Percentiles rank a stretch among this genome's conserved stretches.
Evolutionary conservation across 768 basidiomycete genomes (phyloP).

Genomic region (Termitomyces titanicus): DNA sequence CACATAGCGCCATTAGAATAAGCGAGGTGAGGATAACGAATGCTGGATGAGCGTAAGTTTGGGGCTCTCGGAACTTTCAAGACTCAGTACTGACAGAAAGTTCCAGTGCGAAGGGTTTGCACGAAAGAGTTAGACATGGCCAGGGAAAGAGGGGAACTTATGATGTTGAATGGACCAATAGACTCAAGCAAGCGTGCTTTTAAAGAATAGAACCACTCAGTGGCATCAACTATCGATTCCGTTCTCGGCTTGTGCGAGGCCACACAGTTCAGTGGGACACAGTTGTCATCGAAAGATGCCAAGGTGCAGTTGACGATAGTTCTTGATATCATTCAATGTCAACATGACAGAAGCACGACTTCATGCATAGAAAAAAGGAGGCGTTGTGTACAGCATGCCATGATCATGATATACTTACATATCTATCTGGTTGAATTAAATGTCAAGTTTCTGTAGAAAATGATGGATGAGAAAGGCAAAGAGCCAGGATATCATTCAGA

Average conservation of each 20-base stretch:
- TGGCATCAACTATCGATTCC: background rate
- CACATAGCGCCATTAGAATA: constrained; percentile 21
- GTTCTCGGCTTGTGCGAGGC: background rate
- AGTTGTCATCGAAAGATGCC: background rate
- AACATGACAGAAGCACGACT: no score
- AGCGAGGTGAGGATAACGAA: constrained; percentile 21
- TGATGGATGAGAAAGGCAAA: no score
- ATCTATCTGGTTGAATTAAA: no score
- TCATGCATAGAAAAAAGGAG: no score
- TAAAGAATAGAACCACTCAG: background rate
- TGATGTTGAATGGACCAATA: background rate
- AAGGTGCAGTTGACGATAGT: background rate
- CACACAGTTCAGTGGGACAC: background rate
- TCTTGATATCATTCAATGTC: background rate
- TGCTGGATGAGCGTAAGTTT: background rate
- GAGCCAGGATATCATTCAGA: no score
- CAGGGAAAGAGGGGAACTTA: no score
- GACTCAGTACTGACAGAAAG: background rate
- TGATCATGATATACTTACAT: no score
- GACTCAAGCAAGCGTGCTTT: background rate
- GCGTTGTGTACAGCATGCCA: no score
- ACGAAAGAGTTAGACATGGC: background rate
- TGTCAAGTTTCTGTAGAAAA: no score
- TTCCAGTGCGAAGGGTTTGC: background rate
- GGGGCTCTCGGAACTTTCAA: background rate